Evolutionary conservation across 345 rosid species (phyloP).

Genomic region (Geranium rotundifolium): DNA sequence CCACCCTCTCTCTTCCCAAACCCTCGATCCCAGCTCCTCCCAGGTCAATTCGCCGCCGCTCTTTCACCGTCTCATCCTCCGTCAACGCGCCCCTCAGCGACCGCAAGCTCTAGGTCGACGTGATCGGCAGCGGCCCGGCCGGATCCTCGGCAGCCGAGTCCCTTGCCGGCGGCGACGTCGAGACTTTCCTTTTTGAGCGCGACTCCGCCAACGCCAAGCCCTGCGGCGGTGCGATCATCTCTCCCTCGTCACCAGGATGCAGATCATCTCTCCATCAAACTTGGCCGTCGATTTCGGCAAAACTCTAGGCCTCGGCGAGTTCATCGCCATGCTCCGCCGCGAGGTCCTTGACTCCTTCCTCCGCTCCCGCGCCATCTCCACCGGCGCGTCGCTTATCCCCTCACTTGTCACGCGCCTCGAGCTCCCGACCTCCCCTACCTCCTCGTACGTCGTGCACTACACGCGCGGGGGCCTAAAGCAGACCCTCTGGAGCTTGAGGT

Average conservation of each 20-base stretch:
- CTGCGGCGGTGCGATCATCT: conserved; percentile 73
- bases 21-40: neutral
- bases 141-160: conserved; percentile 60
- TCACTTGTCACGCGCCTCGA: conserved; percentile 46
- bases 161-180: conserved; percentile 42
- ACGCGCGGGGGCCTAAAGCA: conserved; percentile 17
- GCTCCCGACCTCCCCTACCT: conserved; percentile 23
- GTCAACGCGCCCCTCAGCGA: conserved; percentile 18
- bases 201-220: conserved; percentile 49
- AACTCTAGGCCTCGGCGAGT: conserved; percentile 39
- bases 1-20: conserved; percentile 7
- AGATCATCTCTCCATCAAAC: conserved; percentile 61
- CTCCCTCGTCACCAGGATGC: conserved; percentile 61
- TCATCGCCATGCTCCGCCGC: conserved; percentile 62
- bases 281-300: conserved; percentile 53
- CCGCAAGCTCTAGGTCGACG: conserved; percentile 44
- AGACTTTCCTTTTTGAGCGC: conserved; percentile 60
- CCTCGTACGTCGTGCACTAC: conserved; percentile 50
- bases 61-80: conserved; percentile 15
- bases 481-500: too few relatives aligned
- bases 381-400: conserved; percentile 34
- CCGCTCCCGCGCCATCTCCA: conserved; percentile 42
- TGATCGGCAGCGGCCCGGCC: conserved; percentile 54
- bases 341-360: conserved; percentile 68
- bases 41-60: too few relatives aligned